Base-by-base conservation (phyloP, 2,329 filamentous ascomycete species). In the Plectosphaerella plurivora region DNA sequence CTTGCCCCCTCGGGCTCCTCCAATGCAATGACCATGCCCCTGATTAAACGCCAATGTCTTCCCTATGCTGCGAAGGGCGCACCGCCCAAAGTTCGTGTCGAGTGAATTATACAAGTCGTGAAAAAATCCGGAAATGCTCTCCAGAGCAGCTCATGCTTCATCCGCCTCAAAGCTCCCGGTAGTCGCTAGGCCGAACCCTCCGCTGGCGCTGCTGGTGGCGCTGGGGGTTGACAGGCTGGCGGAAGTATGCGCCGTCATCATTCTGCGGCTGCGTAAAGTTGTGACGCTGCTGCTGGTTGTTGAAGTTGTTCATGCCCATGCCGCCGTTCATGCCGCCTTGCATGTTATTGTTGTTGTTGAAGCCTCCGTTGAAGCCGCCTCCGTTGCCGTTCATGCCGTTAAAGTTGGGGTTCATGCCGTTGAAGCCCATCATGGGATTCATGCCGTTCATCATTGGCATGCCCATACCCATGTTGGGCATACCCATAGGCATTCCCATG, bases 221-320 rank as follows among this genome's bases (percentile, higher is more conserved):
- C 65, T 96, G 89, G 3, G 92, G 93, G 66, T 99, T 99, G 56
- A 97, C 89, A 0, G 94, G 94, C 68, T 96, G 93, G 53, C 94
- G 83, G 68, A 97, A 95, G 72, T 99, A 99, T 7, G 94, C 89
- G 55, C 91, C 90, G 53, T 96, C 91, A 52, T 95, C 90, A 57
- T 84, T 83, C 53, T 80, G 85, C 2, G 79, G 78, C 54, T 75
- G 73, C 1, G 69, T 63, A 47, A 78, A 78, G 59, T 73, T 73
- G 59, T 58, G 55, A n/a, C 56, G 51, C 18, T 57, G 54, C n/a
- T 54, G 53, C 16, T 55, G 53, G 20, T 51, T 51, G 35, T 57
- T 55, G 53, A 50, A 55, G 33, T 47, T 51, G 48, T 68, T 66
- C 58, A 67, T 67, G 49, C 60, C 63, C 41, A 65, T 66, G 58